phyloP scores from a whole-genome alignment of 2,329 filamentous ascomycete genomes.

The Davidsoniella australis region DNA sequence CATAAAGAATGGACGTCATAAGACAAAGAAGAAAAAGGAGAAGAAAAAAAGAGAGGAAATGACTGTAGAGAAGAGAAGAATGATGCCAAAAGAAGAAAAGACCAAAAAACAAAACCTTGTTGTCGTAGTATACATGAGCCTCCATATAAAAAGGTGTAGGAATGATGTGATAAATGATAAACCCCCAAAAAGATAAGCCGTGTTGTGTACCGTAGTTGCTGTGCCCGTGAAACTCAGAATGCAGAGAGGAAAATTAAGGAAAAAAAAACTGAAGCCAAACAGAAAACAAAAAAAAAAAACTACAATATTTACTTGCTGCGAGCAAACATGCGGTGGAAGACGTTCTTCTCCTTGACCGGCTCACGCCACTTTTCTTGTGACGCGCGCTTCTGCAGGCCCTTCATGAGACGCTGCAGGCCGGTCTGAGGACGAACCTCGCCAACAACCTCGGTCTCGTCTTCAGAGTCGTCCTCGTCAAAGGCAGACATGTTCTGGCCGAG shows the following conservation, averaged over 20 bases:
- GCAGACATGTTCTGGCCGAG: conserved; percentile 8
- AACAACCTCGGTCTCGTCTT: conserved; percentile 2
- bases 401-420: conserved; percentile 9
- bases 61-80: conserved; percentile 3
- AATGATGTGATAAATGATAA: not conserved
- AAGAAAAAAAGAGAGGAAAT: conserved; percentile 1
- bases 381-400: conserved; percentile 11
- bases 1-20: conserved; percentile 10
- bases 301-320: conserved; percentile 6
- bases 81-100: conserved; percentile 7
- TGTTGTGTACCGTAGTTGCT: not conserved
- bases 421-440: not conserved
- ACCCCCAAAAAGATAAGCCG: conserved; percentile 1
- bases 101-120: conserved; percentile 1
- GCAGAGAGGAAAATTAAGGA: not conserved
- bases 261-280: not conserved
- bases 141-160: conserved; percentile 1
- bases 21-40: conserved; percentile 1
- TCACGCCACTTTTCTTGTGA: conserved; percentile 11
- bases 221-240: not conserved
- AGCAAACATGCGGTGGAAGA: conserved; percentile 15
- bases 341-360: conserved; percentile 8
- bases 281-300: conserved; percentile 1
- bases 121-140: conserved; percentile 7
- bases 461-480: conserved; percentile 10